Evolutionary conservation across 2,329 filamentous ascomycete species (phyloP), one percentile per base, ranked within the genome.

Genomic region (Elsinoe batatas): DNA sequence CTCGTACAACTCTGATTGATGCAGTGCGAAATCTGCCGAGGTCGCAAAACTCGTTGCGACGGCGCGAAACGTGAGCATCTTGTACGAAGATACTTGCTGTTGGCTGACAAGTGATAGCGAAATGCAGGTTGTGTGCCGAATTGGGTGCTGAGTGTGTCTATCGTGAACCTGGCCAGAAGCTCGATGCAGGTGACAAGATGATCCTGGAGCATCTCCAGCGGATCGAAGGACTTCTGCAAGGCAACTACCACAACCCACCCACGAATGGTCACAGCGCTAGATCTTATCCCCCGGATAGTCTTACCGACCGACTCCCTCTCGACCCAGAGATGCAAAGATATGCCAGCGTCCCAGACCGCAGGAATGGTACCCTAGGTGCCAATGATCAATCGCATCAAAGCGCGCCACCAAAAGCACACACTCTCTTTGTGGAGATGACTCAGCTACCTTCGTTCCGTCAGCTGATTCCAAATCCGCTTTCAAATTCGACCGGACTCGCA

Each of bases 141-240:
- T 75, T 91, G 38, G 86, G 87, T 55, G 88, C 87, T 43, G 86
- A 91, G 60, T 93, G 88, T 69, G 79, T 91, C 61, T 93, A 93
- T 69, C 81, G 88, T 60, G 88, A 93, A 67, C 88, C 88, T 5
- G 87, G 87, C 2, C 88, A 91, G 74, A 93, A 93, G 71, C 79
- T 93, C 8, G 88, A 93, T 67, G 87, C 87, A 35, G 88, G 88
- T 61, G 88, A 91, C 74, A 91, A 91, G 72, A 76, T 93, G 56
- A 93, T 93, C 59, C 73, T 93, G 36, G 88, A 91, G 67, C 84
- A 85, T 56, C 75, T 93, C 35, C 82, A 79, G 63, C 82, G 85
- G 54, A 91, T 93, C 64, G 88, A 93, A 69, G 85, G 78, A 51
- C 73, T 93, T 43, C 76, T 93, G n/a, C 85, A 91, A 67, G 82